phyloP scores from a whole-genome alignment of 768 basidiomycete species.

The Suillus americanus region DNA sequence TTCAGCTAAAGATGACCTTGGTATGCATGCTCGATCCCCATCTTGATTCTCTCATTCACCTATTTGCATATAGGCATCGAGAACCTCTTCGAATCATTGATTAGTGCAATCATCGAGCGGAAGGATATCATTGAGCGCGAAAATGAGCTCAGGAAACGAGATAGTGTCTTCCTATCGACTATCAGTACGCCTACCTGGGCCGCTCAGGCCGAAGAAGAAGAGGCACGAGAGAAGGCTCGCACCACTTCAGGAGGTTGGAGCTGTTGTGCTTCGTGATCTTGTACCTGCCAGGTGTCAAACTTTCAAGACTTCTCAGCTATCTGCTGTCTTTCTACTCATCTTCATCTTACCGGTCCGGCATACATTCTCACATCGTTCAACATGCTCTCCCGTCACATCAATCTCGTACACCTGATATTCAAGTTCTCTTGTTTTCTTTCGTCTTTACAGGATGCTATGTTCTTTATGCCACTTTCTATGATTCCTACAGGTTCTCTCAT shows the following conservation, averaged over 20 bases:
- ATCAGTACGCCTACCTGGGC: slow-evolving; percentile 69
- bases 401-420: slow-evolving; percentile 5
- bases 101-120: slow-evolving; percentile 73
- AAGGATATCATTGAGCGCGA: slow-evolving; percentile 81
- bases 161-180: slow-evolving; percentile 77
- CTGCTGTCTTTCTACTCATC: slow-evolving; percentile 13
- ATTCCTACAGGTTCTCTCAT: slow-evolving; percentile 24
- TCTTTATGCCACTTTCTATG: slow-evolving; percentile 25
- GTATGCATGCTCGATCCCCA: slow-evolving; percentile 41
- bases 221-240: slow-evolving; percentile 56
- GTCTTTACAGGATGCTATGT: slow-evolving; percentile 26
- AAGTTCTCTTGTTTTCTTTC: slow-evolving; percentile 13
- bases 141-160: slow-evolving; percentile 75
- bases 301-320: slow-evolving; percentile 12
- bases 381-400: slow-evolving; percentile 5
- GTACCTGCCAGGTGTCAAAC: slow-evolving; percentile 1
- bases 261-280: slow-evolving; percentile 57
- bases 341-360: slow-evolving; percentile 17
- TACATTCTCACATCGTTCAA: slow-evolving; percentile 11
- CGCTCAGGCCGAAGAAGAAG: slow-evolving; percentile 79
- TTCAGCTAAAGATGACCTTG: slow-evolving; percentile 84
- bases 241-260: slow-evolving; percentile 56
- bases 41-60: slow-evolving; percentile 11
- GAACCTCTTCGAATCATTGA: slow-evolving; percentile 76
- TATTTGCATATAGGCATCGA: slow-evolving; percentile 60